These are phyloP conservation scores for Backusella circina DNA, from an alignment of 192 early-diverging fungal genomes.

Conservation along the genomic window DNA sequence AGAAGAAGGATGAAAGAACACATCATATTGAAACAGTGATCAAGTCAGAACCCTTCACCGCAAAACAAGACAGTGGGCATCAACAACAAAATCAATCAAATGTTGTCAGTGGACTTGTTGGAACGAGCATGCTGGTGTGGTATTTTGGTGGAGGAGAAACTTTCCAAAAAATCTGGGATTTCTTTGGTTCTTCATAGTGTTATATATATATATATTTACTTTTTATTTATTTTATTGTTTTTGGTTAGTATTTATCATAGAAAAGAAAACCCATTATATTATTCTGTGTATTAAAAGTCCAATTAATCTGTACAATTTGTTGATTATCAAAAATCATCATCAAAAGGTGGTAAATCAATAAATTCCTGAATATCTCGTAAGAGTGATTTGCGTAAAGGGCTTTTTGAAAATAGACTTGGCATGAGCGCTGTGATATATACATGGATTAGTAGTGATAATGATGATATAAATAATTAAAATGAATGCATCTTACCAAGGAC, in stretches of 20 bases:
- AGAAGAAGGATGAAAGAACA: neutral
- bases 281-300: neutral
- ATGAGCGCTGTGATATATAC: conserved; percentile 7
- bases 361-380: conserved; percentile 25
- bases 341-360: conserved; percentile 13
- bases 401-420: conserved; percentile 5
- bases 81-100: neutral
- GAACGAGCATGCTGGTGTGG: conserved; percentile 5
- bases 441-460: no score
- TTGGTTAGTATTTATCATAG: neutral
- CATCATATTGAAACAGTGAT: neutral
- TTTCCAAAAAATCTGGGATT: neutral
- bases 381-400: neutral
- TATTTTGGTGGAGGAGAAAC: conserved; percentile 9
- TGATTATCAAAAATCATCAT: neutral
- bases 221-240: neutral
- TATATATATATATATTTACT: conserved; percentile 5
- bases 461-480: neutral
- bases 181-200: neutral
- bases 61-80: neutral
- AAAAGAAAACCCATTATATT: neutral
- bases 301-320: neutral
- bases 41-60: neutral
- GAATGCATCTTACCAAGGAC: conserved; percentile 23
- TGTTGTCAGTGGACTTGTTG: neutral